These are phyloP conservation scores for Aspergillus proliferans DNA, from an alignment of 2,329 filamentous ascomycete species.

Conservation along the genomic window DNA sequence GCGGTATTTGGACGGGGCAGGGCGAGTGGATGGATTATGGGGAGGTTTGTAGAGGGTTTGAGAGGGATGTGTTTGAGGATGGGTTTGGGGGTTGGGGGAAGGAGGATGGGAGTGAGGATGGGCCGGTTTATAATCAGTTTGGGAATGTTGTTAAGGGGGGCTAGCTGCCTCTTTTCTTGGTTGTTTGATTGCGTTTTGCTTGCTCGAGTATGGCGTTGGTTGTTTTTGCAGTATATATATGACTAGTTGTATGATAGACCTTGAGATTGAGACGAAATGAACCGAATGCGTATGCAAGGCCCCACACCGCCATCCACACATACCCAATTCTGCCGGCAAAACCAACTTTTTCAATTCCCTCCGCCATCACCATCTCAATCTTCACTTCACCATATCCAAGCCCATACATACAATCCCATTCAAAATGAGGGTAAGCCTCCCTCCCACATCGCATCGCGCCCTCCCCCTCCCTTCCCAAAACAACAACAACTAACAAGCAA, in stretches of 20 bases:
- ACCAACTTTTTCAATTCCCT: slow-evolving; percentile 13
- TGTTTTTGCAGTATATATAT: too few species aligned
- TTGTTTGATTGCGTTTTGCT: neutral
- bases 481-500: neutral
- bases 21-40: slow-evolving; percentile 45
- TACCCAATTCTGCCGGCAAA: slow-evolving; percentile 17
- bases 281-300: too few species aligned
- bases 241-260: too few species aligned
- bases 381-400: too few species aligned
- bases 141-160: slow-evolving; percentile 33
- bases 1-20: slow-evolving; percentile 50
- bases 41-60: slow-evolving; percentile 42
- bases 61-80: slow-evolving; percentile 44
- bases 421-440: neutral
- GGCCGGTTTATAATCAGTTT: slow-evolving; percentile 34
- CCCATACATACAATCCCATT: too few species aligned
- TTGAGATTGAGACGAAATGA: too few species aligned
- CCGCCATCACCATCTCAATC: neutral
- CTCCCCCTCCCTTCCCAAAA: neutral
- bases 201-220: too few species aligned
- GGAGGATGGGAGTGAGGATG: slow-evolving; percentile 25
- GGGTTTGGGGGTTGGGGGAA: slow-evolving; percentile 37
- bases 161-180: slow-evolving; percentile 19
- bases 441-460: neutral
- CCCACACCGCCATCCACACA: too few species aligned